A percentile compares a stretch with the other conserved stretches of the same genome.
Conservation (phyloP, 768 basidiomycete species). For the Lentinula detonsa region DNA sequence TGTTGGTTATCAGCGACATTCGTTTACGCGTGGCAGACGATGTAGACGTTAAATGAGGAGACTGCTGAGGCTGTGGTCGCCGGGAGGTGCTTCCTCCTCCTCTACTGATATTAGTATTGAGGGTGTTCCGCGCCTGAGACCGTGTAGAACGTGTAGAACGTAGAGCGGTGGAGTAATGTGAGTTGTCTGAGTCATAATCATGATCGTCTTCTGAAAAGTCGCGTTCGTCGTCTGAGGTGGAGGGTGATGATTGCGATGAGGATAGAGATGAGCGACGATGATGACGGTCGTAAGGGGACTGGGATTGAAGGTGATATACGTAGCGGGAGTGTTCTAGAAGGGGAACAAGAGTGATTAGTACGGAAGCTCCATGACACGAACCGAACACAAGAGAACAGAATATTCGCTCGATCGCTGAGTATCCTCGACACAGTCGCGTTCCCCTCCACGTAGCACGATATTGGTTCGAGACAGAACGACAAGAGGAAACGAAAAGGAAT, state of each 20-base stretch:
- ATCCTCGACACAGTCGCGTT: too few relatives aligned
- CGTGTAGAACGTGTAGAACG: not conserved
- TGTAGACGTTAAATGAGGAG: not conserved
- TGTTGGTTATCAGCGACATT: not conserved
- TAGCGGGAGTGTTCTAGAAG: slow-evolving; percentile 57
- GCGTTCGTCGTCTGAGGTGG: not conserved
- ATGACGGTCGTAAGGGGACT: not conserved
- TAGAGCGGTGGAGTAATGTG: not conserved
- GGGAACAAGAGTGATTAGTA: not conserved
- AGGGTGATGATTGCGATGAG: not conserved
- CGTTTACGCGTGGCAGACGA: not conserved
- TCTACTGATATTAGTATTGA: not conserved
- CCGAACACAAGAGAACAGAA: too few relatives aligned
- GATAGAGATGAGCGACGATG: not conserved
- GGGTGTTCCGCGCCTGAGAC: not conserved
- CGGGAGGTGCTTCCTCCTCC: not conserved
- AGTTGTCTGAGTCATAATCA: not conserved
- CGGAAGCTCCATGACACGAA: not conserved
- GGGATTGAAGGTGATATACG: slow-evolving; percentile 47
- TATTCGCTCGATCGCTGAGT: too few relatives aligned
- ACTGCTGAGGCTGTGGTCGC: not conserved
- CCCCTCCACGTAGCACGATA: too few relatives aligned
- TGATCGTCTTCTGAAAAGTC: not conserved
- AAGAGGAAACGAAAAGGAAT: not conserved
- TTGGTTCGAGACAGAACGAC: too few relatives aligned